phyloP scores from a whole-genome alignment of 345 rosid genomes.

The Arabidopsis arenosa region DNA sequence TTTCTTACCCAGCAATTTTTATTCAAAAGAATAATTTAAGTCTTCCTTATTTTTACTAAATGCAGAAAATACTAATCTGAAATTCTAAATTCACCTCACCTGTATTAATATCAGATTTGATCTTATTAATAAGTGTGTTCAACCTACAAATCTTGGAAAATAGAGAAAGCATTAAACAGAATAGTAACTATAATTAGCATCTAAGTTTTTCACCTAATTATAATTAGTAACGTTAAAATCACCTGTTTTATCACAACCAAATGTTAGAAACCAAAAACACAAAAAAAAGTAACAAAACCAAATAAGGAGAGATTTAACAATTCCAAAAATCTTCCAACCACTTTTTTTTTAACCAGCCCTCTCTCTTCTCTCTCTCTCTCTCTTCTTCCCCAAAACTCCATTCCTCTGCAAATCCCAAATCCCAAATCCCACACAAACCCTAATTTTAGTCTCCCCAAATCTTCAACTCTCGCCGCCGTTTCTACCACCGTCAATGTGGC shows the following conservation, averaged over 20 bases:
- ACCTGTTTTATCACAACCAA: slow-evolving; percentile 38
- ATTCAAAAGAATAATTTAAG: not conserved
- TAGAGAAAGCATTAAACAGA: slow-evolving; percentile 33
- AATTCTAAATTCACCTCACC: not conserved
- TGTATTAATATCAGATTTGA: not conserved
- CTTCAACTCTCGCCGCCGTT: slow-evolving; percentile 22
- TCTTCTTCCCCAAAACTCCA: slow-evolving; percentile 12
- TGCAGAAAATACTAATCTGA: not conserved
- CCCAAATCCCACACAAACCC: slow-evolving; percentile 36
- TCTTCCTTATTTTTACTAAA: not conserved
- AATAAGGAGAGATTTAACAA: slow-evolving; percentile 14
- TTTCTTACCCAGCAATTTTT: not conserved
- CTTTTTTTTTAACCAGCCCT: slow-evolving; percentile 24
- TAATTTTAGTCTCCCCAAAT: slow-evolving; percentile 2
- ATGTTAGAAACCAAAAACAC: not conserved
- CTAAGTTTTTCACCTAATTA: slow-evolving; percentile 1
- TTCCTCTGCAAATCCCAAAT: slow-evolving; percentile 45
- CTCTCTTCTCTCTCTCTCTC: not conserved
- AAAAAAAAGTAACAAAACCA: slow-evolving; percentile 9
- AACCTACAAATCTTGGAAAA: slow-evolving; percentile 4
- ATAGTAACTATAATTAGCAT: slow-evolving; percentile 34
- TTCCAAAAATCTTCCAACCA: slow-evolving; percentile 27
- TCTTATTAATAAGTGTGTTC: not conserved
- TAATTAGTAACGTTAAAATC: slow-evolving; percentile 33
- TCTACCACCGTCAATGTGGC: slow-evolving; percentile 79